These are phyloP conservation scores for Monilinia polystroma DNA, from an alignment of 2,329 filamentous ascomycete species.

Conservation along the genomic window DNA sequence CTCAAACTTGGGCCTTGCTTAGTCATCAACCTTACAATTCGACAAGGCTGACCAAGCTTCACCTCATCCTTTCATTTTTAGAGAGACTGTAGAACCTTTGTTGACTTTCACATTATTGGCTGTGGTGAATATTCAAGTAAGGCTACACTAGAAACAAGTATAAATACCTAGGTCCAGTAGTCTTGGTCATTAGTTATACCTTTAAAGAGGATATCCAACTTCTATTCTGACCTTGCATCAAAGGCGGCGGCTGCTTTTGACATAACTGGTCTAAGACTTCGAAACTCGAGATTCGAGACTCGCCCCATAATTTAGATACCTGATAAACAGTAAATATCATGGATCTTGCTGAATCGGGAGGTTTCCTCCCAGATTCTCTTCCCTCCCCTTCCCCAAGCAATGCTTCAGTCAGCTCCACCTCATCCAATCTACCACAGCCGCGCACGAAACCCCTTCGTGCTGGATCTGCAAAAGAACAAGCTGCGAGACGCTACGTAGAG, in stretches of 20 bases:
- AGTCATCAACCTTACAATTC: background rate
- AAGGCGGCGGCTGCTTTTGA: background rate
- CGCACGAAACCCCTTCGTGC: conserved; percentile 52
- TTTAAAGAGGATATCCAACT: background rate
- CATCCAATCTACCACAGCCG: conserved; percentile 53
- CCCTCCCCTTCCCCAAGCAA: conserved; percentile 57
- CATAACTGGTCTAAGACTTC: background rate
- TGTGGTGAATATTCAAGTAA: background rate
- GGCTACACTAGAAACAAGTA: background rate
- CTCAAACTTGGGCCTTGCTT: conserved; percentile 10
- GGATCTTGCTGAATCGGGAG: conserved; percentile 42
- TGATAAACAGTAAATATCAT: background rate
- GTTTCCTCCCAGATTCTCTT: conserved; percentile 50
- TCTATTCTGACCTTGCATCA: background rate
- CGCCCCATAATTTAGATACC: background rate
- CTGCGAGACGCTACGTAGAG: conserved; percentile 58
- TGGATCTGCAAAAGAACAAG: conserved; percentile 60
- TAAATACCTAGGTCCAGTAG: too few species aligned
- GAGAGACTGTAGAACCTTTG: background rate
- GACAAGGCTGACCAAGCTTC: conserved; percentile 1
- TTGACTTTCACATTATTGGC: background rate
- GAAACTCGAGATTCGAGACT: background rate
- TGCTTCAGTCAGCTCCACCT: conserved; percentile 43
- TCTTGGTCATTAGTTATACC: background rate
- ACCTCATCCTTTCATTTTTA: background rate